Percentiles rank a stretch among this genome's conserved stretches.
phyloP scores from a whole-genome alignment of 306 rosid species.

The Fagus sylvatica region DNA sequence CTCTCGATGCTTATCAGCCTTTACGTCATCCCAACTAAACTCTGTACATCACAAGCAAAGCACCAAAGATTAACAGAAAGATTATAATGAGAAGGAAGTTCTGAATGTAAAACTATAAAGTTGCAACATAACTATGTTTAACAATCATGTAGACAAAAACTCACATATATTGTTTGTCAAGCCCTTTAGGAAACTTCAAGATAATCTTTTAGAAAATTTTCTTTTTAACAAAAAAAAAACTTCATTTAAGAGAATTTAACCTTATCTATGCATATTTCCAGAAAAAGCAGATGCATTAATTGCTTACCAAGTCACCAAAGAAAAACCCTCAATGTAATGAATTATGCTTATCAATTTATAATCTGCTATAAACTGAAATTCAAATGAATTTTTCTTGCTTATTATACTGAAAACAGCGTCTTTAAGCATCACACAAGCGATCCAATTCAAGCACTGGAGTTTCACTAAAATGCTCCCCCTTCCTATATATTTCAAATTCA shows the following conservation, averaged over 20 bases:
- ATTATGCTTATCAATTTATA: not conserved
- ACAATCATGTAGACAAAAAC: too few relatives aligned
- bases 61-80: not conserved
- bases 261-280: too few relatives aligned
- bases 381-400: not conserved
- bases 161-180: too few relatives aligned
- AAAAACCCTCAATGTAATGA: not conserved
- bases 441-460: not conserved
- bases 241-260: not conserved
- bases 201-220: too few relatives aligned
- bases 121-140: too few relatives aligned
- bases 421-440: not conserved
- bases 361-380: not conserved
- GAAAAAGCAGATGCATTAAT: not conserved
- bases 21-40: slow-evolving; percentile 92
- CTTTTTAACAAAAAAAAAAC: too few relatives aligned
- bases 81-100: slow-evolving; percentile 1
- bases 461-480: not conserved
- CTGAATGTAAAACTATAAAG: too few relatives aligned
- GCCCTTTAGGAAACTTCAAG: too few relatives aligned
- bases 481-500: not conserved
- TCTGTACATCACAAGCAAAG: slow-evolving; percentile 50
- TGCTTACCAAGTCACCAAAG: not conserved
- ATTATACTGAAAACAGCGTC: not conserved
- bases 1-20: slow-evolving; percentile 88